Evolutionary conservation across 306 rosid species (phyloP), one percentile per base, ranked within the genome.

Genomic region (Geum urbanum): DNA sequence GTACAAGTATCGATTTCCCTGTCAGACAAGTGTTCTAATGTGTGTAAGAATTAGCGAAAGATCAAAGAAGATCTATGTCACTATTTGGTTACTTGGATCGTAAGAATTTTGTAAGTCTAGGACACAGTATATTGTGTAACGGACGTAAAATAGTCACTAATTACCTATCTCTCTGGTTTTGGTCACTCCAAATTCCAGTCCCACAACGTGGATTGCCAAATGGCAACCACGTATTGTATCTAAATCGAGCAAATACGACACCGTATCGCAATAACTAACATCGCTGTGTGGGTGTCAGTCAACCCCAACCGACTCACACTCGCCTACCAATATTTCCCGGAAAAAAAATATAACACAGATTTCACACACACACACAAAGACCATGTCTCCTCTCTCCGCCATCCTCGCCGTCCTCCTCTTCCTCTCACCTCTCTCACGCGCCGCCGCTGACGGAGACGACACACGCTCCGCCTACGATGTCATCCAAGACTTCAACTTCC

Each of bases 401-500:
- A 1, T 43, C 19, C 6, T 76, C 63, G 35, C 63, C 69, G 68
- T 64, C 72, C 46, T 66, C 73, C n/a, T 4, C 64, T 59, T 51
- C 80, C 45, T 59, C 47, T n/a, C 80, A 63, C 18, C 69, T 7
- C 37, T 37, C 11, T 7, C 45, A 43, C 11, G 54, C 6, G 20
- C 52, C 40, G 14, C 41, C 41, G 39, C 72, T 15, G 22, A 16
- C 37, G 37, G 3, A 3, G 67, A 69, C 8, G 73, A 65, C 6
- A 16, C 40, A 0, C 69, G 45, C 22, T 70, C 98, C 20, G 95
- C 77, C n/a, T 89, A 92, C 74, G 92, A 87, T 0, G 57, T 71
- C 20, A 78, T 92, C 18, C 73, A 56, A 16, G 78, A 70, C 43
- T 92, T 69, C 70, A 46, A 81, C 64, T 85, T 92, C 39, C 98